A percentile compares a stretch with the other conserved stretches of the same genome.
phyloP scores from a whole-genome alignment of 1,284 basidiomycete species.

The Ceratorhiza oryzae-sativae region DNA sequence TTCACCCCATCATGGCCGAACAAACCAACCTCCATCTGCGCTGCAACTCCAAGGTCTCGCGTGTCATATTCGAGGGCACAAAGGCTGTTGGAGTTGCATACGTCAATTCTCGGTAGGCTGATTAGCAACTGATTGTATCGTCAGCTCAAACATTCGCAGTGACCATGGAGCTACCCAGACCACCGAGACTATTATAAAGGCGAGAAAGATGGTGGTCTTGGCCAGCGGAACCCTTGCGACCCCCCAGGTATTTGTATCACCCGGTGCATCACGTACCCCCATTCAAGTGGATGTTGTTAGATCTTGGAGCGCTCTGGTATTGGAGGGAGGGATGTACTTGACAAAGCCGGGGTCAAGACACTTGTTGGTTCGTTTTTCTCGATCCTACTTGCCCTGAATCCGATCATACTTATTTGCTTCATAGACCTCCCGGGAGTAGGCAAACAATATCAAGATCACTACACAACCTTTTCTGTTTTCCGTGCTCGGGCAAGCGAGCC shows the following conservation, averaged over 20 bases:
- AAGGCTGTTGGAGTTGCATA: slow-evolving; percentile 76
- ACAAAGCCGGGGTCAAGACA: slow-evolving; percentile 29
- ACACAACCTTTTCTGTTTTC: slow-evolving; percentile 69
- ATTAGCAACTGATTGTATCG: too few relatives aligned
- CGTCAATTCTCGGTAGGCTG: slow-evolving; percentile 63
- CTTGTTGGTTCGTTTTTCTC: slow-evolving; percentile 29
- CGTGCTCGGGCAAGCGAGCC: slow-evolving; percentile 70
- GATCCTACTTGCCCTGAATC: slow-evolving; percentile 51
- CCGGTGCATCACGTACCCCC: not conserved
- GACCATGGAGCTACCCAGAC: slow-evolving; percentile 18
- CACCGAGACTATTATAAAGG: slow-evolving; percentile 51
- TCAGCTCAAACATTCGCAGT: not conserved
- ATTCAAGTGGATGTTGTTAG: slow-evolving; percentile 46
- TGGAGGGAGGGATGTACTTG: slow-evolving; percentile 50
- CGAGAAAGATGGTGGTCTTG: slow-evolving; percentile 69
- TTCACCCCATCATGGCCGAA: slow-evolving; percentile 74
- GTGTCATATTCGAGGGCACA: slow-evolving; percentile 73
- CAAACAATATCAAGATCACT: slow-evolving; percentile 76
- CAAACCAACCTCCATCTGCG: slow-evolving; percentile 68
- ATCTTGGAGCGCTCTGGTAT: slow-evolving; percentile 76
- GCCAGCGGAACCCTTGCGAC: slow-evolving; percentile 72
- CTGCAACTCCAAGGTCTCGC: slow-evolving; percentile 68
- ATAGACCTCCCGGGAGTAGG: slow-evolving; percentile 75
- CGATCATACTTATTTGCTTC: slow-evolving; percentile 51
- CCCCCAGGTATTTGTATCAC: slow-evolving; percentile 55